These are phyloP conservation scores for Hirschioporus abietinus DNA, from an alignment of 768 basidiomycete genomes.

Conservation along the genomic window DNA sequence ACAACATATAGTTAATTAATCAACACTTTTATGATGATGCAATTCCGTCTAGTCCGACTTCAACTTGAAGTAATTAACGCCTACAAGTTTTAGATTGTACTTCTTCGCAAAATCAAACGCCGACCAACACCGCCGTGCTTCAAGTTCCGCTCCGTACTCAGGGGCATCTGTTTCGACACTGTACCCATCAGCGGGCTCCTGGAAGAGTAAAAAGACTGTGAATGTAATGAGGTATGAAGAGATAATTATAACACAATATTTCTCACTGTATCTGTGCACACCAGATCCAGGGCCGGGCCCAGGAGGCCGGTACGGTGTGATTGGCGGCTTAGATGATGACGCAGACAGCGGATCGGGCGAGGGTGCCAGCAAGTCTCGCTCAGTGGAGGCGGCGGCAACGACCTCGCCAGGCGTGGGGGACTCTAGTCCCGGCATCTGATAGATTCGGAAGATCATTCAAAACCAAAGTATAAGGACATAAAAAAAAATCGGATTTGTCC, in stretches of 20 bases:
- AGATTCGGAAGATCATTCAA: not conserved
- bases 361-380: not conserved
- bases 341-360: not conserved
- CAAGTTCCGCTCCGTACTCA: slow-evolving; percentile 39
- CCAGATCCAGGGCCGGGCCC: slow-evolving; percentile 50
- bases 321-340: slow-evolving; percentile 16
- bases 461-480: not conserved
- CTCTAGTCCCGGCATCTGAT: not conserved
- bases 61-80: slow-evolving; percentile 52
- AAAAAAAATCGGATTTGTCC: too few species aligned
- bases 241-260: not conserved
- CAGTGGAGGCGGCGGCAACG: not conserved
- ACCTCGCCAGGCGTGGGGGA: not conserved
- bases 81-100: slow-evolving; percentile 51
- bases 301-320: slow-evolving; percentile 54
- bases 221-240: not conserved
- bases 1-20: not conserved
- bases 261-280: slow-evolving; percentile 52
- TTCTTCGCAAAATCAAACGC: slow-evolving; percentile 44
- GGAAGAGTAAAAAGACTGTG: slow-evolving; percentile 54
- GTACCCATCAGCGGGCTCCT: slow-evolving; percentile 44
- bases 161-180: slow-evolving; percentile 37
- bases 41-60: slow-evolving; percentile 9
- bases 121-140: slow-evolving; percentile 51
- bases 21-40: not conserved